Evolutionary conservation across 129 eudicot genomes (phyloP), one percentile per base, ranked within the genome.

Genomic region (Saposhnikovia divaricata): DNA sequence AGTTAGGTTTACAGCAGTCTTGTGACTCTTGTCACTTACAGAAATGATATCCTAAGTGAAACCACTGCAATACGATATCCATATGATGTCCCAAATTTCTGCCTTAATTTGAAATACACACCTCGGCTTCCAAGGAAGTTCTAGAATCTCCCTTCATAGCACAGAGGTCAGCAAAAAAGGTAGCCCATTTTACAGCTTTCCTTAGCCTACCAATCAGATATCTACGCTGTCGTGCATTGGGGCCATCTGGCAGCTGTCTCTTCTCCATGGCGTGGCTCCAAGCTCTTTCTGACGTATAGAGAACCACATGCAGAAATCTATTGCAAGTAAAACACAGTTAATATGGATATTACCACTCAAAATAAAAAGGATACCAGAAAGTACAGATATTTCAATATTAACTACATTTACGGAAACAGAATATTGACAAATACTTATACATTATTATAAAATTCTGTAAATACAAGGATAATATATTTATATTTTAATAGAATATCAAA

Each of bases 201-300:
- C 97, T 85, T 79, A 95, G 80, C 87, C 97, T 85, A 70, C 97
- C 93, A 83, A 92, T 92, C 80, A 95, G 88, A 83, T 95, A 95
- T 83, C 82, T 85, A 59, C 96, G 83, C 82, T 95, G 98, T 74
- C 96, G 93, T 79, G 97, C 93, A 85, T 89, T 95, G 77, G 98
- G 98, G 53, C 97, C 97, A 83, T 90, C 98, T 77, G 98, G 96
- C 19, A 95, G 80, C 77, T 93, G 96, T 83, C 92, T 92, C 87
- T 95, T 95, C 86, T 95, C 98, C 98, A 95, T 92, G 27, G 98
- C 98, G 77, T 95, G 97, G 88, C 98, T 92, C 98, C 98, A 95
- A 79, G 98, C 97, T 84, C 98, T 95, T 88, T 95, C 98, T 21
- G 97, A 88, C 1, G 88, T 85, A 80, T 95, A 95, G 23, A 95